Base-by-base conservation (phyloP, 768 basidiomycete genomes). In the Auricularia sp. region DNA sequence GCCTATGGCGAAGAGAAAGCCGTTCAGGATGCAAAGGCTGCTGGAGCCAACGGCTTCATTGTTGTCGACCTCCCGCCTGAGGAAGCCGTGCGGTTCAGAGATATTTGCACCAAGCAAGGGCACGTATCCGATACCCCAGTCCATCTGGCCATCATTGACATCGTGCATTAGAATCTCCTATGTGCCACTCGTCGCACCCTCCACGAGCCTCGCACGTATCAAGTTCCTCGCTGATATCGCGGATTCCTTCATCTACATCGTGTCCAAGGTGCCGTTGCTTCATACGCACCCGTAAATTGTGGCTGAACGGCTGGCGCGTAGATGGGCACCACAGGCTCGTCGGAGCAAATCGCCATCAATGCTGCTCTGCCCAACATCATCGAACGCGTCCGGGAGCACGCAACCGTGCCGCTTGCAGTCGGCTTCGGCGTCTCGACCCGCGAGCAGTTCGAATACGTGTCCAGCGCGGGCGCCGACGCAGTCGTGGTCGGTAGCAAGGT, bases 311-410 rank as follows among this genome's bases (percentile, higher is more conserved):
- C 39, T 42, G 39, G 39, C 39, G 39, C 39, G 39, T 42, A 42
- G 92, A 99, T 99, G 97, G 97, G 97, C 14, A 97, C 93, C 1
- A 99, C 97, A 1, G 97, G 97, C 36, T 97, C 96, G 7, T 90
- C 92, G 2, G 86, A 83, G 54, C 77, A 82, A 51, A 83, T 84
- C 13, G 79, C 77, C 0, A 84, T 97, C 71, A 94, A 94, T 69
- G 78, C 74, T 44, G 84, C 83, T 29, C 86, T 98, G 2, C 92
- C 94, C 2, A 85, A 89, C 66, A 88, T 98, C 68, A 84, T 99
- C 62, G 77, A 83, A 29, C 88, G 93, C 42, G 88, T 99, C 59
- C 88, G 90, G 56, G 78, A 89, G 69, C 84, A 86, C 73, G 83
- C 94, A 54, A 79, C 82, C 13, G 84, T 92, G 8, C 93, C 97